Base-by-base conservation (phyloP, 805 yeast species). In the Kodamaea hsintzibuensis region DNA sequence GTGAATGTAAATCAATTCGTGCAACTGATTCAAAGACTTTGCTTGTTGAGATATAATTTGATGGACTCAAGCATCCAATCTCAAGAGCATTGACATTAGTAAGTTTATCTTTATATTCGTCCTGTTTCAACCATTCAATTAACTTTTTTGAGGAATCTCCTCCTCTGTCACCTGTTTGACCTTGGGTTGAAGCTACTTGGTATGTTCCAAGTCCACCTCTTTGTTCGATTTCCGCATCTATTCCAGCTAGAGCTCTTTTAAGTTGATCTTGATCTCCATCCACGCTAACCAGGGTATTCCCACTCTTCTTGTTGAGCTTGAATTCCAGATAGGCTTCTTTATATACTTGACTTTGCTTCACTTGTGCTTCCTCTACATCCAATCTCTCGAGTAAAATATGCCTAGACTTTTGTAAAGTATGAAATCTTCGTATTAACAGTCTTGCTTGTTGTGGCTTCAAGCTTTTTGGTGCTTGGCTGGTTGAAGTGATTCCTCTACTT, bases 81-180 rank as follows among this genome's bases (percentile, higher is more conserved):
- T 93, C 99, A 27, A 93, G 73, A 0, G 96, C 88, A 17, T 43
- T 61, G 4, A 64, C 7, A 16, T 40, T 49, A 22, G n/a, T 45
- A 2, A 40, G 30, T 25, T 49, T 51, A 7, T 44, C 47, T 1
- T 38, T 43, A 42, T 62, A 47, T n/a, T 25, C 48, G 2, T 55
- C 52, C 12, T 76, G 79, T 18, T 74, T 71, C 4, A 90, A 69
- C 92, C 96, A 90, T 53, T 84, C 81, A n/a, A 90, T 79, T 45
- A 93, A 72, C 62, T 85, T 76, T 60, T 86, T 89, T 1, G 97
- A 91, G 0, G 97, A 90, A 65, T 93, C 99, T 1, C 97, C 96
- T 0, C 99, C 98, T 57, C 98, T 68, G 47, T 79, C 78, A 0
- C 69, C 66, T 54, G 83, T 82, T 62, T 93, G 99, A 0, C 99